Evolutionary conservation across 1,139 yeast species (phyloP), one percentile per base, ranked within the genome.

Genomic region (Casaregolazyma lundiana): DNA sequence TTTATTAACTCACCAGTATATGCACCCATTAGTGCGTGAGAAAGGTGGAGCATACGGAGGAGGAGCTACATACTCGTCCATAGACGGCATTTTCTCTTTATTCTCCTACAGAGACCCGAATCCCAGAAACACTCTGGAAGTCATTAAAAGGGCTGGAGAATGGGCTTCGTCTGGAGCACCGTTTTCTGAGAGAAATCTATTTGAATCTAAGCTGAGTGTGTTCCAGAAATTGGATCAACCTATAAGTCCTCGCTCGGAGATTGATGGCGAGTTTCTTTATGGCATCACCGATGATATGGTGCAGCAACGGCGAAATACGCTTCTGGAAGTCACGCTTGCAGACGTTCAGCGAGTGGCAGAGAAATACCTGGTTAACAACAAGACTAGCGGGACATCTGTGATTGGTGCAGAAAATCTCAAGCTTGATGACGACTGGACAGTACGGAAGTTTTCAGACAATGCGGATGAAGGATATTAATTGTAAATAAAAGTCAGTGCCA

Each of bases 11-110:
- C 90, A 84, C 66, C 85, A 86, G 61, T 80, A 86, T 56, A 71
- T 94, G 43, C 98, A 92, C 64, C 79, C 88, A 9, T 96, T 89
- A 52, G 81, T 92, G 38, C 78, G 98, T 56, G 98, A 92, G 64
- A 81, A 92, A 58, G 96, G 96, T 51, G 98, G 98, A 46, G 98
- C 98, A 0, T 92, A 92, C 61, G 98, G 98, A 6, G 97, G 96
- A 9, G 98, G 98, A 2, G 84, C 95, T 13, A 71, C 77, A 15
- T 90, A 81, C 62, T 87, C 84, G 60, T 90, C 94, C 0, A 64
- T 88, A 22, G 89, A 86, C 46, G 97, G 97, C 0, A 63, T 82
- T 2, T 77, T 90, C 57, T 78, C 85, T 44, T 89, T 77, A 68
- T 94, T 84, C 67, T 88, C 97, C 0, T 92, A 92, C 68, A 77